Base-by-base conservation (phyloP, 2,329 filamentous ascomycete genomes). In the Penicillium sp. region DNA sequence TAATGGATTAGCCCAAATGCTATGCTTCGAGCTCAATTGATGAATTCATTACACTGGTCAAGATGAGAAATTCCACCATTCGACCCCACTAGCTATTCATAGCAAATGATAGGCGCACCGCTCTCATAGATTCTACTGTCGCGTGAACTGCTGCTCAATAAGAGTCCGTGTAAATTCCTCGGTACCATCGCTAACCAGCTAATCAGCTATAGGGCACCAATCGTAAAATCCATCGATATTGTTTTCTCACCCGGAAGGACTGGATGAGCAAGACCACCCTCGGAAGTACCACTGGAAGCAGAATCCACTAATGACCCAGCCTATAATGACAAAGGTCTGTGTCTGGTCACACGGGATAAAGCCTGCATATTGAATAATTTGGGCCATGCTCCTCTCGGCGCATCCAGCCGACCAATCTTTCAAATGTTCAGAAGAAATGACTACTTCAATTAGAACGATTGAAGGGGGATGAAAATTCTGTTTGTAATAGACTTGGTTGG, bases 201-300 rank as follows among this genome's bases (percentile, higher is more conserved):
- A 14, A 2, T 57, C 43, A 0, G 67, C 1, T 3, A 67, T 53
- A 0, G 82, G 82, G 64, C 82, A 84, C 42, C 77, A 72, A 65
- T 85, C 83, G 51, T 81, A 82, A 65, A 81, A 76, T 1, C 81
- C 82, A 26, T 80, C 69, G 0, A 64, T 71, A 33, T 84, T 83
- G 55, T 85, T 85, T 0, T 83, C 83, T 82, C 83, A 85, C 83
- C 83, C 85, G 1, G 66, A 70, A 0, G 83, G 83, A 66, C 85
- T 0, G 80, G 76, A 10, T 74, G 68, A 0, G 79, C 69, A 1
- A 64, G 60, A 0, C 81, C 81, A 33, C 81, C 81, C 84, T 59
- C 83, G 80, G 19, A 85, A 78, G 57, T 81, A 85, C 64, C 76
- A 82, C 70, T 85, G 83, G 8, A 77, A 73, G 64, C 78, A 84